Base-by-base conservation (phyloP, 2,329 filamentous ascomycete species). In the Zasmidium angulare region DNA sequence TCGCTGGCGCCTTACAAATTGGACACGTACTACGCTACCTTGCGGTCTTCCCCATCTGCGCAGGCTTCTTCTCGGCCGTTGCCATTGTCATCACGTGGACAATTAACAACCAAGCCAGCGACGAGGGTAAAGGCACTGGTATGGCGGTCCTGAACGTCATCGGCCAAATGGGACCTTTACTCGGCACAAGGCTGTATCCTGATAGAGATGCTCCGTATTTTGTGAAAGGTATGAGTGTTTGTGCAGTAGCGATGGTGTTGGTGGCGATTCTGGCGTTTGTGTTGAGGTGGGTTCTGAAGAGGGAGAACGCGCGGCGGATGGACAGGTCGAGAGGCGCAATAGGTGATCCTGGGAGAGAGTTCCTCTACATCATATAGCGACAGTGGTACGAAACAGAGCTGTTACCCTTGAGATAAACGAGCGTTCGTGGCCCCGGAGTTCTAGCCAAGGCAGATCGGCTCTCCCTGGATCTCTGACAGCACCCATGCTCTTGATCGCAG, bases 11-110 rank as follows among this genome's bases (percentile, higher is more conserved):
- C 69, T 46, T 69, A 78, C 61, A 67, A 4, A 20, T 68, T 7
- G 58, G 62, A 19, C 60, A 66, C 9, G 56, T 61, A 48, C 62
- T 84, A 40, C 82, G 91, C 19, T 96, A 96, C 69, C 68, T 88
- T 4, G 89, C 87, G 57, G 82, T 96, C 7, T 96, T 89, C 72
- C 91, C 90, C 0, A 91, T 92, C 1, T 84, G 87, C 1, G 79
- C 86, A 0, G 92, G 92, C 2, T 95, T 96, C 76, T 93, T 96
- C 79, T 87, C 84, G 60, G 89, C 91, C 20, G 89, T 96, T 58
- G 91, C 91, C 0, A 82, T 96, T 29, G 88, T 93, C 66, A 89
- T 96, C 58, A 89, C 90, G 1, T 96, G 92, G 92, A 90, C 85
- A 36, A 84, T 96, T 70, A 96, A 96, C 71, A 96, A 96, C 74